Conservation (phyloP, 495 filamentous ascomycete species). For the Penicillium bialowiezense region DNA sequence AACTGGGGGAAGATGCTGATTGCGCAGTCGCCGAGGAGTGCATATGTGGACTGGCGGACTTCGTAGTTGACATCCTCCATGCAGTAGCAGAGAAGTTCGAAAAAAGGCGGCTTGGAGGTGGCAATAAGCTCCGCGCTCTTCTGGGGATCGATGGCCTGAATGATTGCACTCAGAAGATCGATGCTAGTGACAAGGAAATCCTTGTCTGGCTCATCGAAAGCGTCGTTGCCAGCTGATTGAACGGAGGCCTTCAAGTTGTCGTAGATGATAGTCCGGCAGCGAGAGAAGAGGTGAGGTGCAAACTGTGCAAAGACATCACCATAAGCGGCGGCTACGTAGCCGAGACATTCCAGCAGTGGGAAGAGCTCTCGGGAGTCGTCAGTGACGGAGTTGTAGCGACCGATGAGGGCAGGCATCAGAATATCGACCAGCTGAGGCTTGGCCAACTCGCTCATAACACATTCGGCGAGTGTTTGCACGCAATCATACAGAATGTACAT, state of each 20-base stretch:
- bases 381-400: constrained; percentile 80
- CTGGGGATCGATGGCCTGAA: constrained; percentile 78
- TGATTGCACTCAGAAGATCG: constrained; percentile 89
- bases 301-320: constrained; percentile 80
- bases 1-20: constrained; percentile 91
- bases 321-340: constrained; percentile 87
- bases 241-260: constrained; percentile 78
- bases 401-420: constrained; percentile 92
- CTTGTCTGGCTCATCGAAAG: constrained; percentile 83
- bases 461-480: constrained; percentile 93
- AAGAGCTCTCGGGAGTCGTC: constrained; percentile 94
- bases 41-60: constrained; percentile 94
- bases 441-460: constrained; percentile 76
- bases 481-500: constrained; percentile 99
- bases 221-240: constrained; percentile 58
- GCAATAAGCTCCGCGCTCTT: constrained; percentile 74
- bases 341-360: constrained; percentile 89
- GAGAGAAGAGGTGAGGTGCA: constrained; percentile 75
- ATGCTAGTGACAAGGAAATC: constrained; percentile 97
- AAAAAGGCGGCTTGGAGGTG: constrained; percentile 76
- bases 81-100: constrained; percentile 84
- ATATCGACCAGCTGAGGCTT: constrained; percentile 74
- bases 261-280: constrained; percentile 89
- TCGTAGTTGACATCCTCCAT: constrained; percentile 92
- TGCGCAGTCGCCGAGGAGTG: constrained; percentile 91